These are phyloP conservation scores for Prunus kanzakura DNA, from an alignment of 306 rosid genomes.

Conservation along the genomic window DNA sequence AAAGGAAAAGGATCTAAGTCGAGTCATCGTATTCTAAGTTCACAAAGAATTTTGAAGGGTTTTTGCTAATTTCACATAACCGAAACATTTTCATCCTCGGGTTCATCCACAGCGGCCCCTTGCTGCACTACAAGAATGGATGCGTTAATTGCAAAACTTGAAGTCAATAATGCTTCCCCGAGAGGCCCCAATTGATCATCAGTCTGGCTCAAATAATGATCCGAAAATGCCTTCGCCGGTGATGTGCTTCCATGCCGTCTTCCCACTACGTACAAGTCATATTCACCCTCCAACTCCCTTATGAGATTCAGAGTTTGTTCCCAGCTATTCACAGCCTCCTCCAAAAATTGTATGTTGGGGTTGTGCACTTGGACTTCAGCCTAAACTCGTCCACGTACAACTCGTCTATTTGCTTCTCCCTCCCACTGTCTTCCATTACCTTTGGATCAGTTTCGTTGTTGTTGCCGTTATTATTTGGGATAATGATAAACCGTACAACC, in stretches of 20 bases:
- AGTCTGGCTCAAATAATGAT: constrained; percentile 30
- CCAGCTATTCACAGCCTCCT: constrained; percentile 27
- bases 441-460: constrained; percentile 3
- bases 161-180: constrained; percentile 34
- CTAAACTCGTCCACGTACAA: constrained; percentile 20
- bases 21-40: no score
- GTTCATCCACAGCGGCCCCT: constrained; percentile 5
- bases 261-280: constrained; percentile 32
- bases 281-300: constrained; percentile 22
- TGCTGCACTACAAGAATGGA: constrained; percentile 38
- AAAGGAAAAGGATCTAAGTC: no score
- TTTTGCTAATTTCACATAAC: no score
- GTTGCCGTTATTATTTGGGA: background rate
- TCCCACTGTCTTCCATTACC: background rate
- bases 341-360: constrained; percentile 13
- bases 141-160: constrained; percentile 29
- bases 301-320: constrained; percentile 28
- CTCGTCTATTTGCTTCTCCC: constrained; percentile 26
- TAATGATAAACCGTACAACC: constrained; percentile 36
- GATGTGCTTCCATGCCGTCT: constrained; percentile 27
- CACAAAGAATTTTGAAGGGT: no score
- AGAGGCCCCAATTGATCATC: constrained; percentile 36
- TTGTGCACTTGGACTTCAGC: constrained; percentile 13
- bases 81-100: no score
- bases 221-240: constrained; percentile 19